A percentile compares a stretch with the other conserved stretches of the same genome.
These are phyloP conservation scores for Lepidium africanum DNA, from an alignment of 345 rosid genomes.

Conservation along the genomic window DNA sequence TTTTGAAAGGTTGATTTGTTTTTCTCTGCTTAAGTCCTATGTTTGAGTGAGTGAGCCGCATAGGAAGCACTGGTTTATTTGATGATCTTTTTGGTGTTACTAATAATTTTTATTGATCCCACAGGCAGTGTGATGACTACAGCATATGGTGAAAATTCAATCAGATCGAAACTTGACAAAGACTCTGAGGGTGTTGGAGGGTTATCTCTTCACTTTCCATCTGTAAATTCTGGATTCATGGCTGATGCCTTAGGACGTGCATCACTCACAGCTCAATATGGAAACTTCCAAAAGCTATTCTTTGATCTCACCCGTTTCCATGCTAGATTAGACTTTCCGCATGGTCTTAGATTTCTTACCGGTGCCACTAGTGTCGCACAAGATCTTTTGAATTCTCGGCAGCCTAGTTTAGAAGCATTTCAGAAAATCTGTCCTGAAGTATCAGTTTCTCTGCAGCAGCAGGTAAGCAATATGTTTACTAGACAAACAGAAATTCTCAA, in stretches of 20 bases:
- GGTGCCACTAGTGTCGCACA: constrained; percentile 54
- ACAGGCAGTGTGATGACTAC: constrained; percentile 67
- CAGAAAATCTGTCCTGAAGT: constrained; percentile 58
- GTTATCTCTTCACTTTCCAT: constrained; percentile 39
- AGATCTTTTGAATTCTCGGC: constrained; percentile 54
- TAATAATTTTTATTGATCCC: not conserved
- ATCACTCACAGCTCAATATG: constrained; percentile 75
- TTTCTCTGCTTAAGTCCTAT: not conserved
- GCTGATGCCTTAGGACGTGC: constrained; percentile 73
- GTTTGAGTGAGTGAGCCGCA: not conserved
- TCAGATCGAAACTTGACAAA: constrained; percentile 30
- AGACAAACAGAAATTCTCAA: not conserved
- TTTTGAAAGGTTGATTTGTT: not conserved
- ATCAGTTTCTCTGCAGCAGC: constrained; percentile 79
- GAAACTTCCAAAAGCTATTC: constrained; percentile 68
- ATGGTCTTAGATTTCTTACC: constrained; percentile 60
- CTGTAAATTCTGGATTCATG: constrained; percentile 47
- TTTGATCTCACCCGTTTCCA: constrained; percentile 76
- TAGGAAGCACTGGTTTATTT: not conserved
- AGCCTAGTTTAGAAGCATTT: constrained; percentile 47
- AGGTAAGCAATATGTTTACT: constrained; percentile 35
- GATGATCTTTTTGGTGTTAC: not conserved
- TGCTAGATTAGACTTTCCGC: constrained; percentile 65
- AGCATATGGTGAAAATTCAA: constrained; percentile 53
- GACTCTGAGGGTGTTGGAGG: constrained; percentile 33